Percentiles rank a stretch among this genome's conserved stretches.
These are phyloP conservation scores for Tolypocladium inflatum DNA, from an alignment of 2,329 filamentous ascomycete species.

Conservation along the genomic window DNA sequence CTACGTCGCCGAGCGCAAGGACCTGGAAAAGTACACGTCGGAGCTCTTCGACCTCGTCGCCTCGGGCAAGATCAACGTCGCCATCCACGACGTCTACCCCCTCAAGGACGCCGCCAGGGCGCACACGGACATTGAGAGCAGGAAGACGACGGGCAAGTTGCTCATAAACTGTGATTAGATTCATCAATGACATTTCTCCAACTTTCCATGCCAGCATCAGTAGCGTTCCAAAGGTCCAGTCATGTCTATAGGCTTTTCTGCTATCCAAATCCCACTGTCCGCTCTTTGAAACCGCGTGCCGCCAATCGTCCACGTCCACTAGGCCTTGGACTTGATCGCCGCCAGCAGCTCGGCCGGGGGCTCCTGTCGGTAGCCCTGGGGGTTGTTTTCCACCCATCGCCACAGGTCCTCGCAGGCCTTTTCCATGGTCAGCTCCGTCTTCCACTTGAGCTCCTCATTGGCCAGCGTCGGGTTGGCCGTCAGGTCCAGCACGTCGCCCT, in stretches of 20 bases:
- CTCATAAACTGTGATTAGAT: constrained; percentile 53
- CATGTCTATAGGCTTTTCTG: not conserved
- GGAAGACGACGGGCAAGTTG: constrained; percentile 78
- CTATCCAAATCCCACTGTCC: not conserved
- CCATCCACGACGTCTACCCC: constrained; percentile 68
- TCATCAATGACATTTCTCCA: not conserved
- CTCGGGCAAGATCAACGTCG: constrained; percentile 60
- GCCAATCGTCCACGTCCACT: not conserved
- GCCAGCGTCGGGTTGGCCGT: constrained; percentile 85
- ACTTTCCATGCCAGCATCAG: not conserved
- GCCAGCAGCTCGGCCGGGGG: constrained; percentile 77
- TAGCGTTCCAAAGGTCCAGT: not conserved
- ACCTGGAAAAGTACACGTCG: constrained; percentile 58
- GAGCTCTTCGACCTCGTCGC: constrained; percentile 67
- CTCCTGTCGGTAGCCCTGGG: constrained; percentile 84
- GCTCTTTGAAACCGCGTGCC: not conserved
- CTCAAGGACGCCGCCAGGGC: constrained; percentile 63
- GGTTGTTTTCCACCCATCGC: constrained; percentile 97
- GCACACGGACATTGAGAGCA: constrained; percentile 68
- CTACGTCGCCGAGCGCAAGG: constrained; percentile 61
- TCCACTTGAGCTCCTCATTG: constrained; percentile 85
- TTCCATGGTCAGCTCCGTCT: constrained; percentile 82
- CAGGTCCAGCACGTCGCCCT: constrained; percentile 87
- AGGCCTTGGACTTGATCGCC: constrained; percentile 35
- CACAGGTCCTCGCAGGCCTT: constrained; percentile 90